Conservation (phyloP, 2,329 filamentous ascomycete genomes). For the Aphanoascus verrucosus region DNA sequence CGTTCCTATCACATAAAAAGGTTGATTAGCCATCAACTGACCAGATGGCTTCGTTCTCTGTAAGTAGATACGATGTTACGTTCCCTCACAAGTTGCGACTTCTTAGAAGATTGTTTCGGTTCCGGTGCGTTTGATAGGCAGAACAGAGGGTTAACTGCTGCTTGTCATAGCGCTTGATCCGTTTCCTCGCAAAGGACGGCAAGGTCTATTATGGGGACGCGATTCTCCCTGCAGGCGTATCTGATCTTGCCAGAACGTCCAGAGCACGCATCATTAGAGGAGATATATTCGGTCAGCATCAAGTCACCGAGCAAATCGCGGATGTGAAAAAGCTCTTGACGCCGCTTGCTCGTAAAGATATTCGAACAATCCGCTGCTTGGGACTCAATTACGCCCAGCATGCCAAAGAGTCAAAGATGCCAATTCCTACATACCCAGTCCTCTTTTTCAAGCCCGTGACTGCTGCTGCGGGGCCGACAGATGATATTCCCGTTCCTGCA, state of each 20-base stretch:
- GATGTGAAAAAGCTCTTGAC: conserved; percentile 46
- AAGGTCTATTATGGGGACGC: conserved; percentile 63
- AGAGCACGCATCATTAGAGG: conserved; percentile 54
- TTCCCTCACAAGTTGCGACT: not conserved
- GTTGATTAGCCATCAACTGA: not conserved
- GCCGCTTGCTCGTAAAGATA: conserved; percentile 52
- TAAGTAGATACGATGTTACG: not conserved
- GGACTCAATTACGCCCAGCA: conserved; percentile 64
- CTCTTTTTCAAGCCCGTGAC: conserved; percentile 65
- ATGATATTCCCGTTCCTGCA: conserved; percentile 54
- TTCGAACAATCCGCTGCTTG: conserved; percentile 57
- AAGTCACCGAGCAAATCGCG: conserved; percentile 52
- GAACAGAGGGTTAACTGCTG: not conserved
- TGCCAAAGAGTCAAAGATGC: conserved; percentile 57
- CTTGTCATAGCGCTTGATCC: conserved; percentile 52
- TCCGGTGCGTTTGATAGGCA: not conserved
- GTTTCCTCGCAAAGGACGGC: conserved; percentile 62
- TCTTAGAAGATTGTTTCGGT: not conserved
- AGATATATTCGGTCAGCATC: conserved; percentile 54
- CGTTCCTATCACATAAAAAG: not conserved
- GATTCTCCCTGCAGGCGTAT: conserved; percentile 51
- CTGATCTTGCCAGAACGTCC: conserved; percentile 50
- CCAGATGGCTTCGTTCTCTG: conserved; percentile 8
- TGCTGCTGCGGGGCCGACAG: conserved; percentile 52
- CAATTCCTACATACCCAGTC: conserved; percentile 59